Conservation (phyloP, 345 rosid species). For the Rhodamnia argentea region DNA sequence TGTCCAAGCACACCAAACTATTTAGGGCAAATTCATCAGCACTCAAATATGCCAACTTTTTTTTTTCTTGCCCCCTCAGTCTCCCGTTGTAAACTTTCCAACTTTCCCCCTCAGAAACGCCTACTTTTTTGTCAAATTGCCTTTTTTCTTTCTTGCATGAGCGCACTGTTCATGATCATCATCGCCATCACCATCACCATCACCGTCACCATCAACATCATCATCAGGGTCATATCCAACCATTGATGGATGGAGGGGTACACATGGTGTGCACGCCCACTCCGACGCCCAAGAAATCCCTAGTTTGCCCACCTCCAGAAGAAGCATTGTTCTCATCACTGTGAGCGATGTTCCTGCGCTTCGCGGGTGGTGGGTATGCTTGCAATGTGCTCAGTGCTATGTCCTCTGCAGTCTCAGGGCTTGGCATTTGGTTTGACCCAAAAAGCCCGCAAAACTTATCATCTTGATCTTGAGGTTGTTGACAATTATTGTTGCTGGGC, state of each 20-base stretch:
- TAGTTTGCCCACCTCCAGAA: conserved; percentile 58
- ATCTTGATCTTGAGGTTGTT: conserved; percentile 28
- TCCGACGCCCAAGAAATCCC: conserved; percentile 92
- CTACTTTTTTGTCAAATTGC: not conserved
- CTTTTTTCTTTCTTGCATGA: not conserved
- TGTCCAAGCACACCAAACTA: not conserved
- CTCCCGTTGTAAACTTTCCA: conserved; percentile 22
- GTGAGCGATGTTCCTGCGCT: conserved; percentile 30
- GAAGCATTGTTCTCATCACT: conserved; percentile 18
- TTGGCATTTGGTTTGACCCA: conserved; percentile 14
- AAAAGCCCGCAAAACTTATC: conserved; percentile 44
- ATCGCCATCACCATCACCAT: not conserved
- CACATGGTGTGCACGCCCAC: conserved; percentile 57
- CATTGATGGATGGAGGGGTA: conserved; percentile 54
- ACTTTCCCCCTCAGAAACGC: not conserved
- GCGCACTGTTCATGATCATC: not conserved
- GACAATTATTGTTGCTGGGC: conserved; percentile 3
- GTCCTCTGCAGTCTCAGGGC: conserved; percentile 9
- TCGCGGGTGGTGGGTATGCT: conserved; percentile 30
- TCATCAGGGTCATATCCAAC: conserved; percentile 42
- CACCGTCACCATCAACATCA: conserved; percentile 6
- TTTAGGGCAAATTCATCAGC: not conserved
- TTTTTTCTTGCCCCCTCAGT: conserved; percentile 1
- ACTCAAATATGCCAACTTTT: not conserved
- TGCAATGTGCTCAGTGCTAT: conserved; percentile 18